These are phyloP conservation scores for Paraphoma sp. DNA, from an alignment of 2,329 filamentous ascomycete species.

Conservation along the genomic window DNA sequence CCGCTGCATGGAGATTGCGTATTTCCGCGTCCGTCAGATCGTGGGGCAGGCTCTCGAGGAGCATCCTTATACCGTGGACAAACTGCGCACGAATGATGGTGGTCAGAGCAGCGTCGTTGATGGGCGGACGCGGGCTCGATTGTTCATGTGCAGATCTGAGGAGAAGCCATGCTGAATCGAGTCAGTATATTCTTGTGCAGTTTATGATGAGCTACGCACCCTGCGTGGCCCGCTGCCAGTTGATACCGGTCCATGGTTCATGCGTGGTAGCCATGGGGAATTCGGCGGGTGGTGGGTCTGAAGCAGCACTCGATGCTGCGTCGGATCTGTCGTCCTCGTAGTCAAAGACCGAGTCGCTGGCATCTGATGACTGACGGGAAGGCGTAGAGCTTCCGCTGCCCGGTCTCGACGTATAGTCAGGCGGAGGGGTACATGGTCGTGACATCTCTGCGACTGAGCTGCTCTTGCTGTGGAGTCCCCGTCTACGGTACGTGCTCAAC, in stretches of 20 bases:
- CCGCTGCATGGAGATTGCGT: constrained; percentile 58
- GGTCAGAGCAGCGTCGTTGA: constrained; percentile 42
- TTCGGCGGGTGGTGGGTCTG: constrained; percentile 22
- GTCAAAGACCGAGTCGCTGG: constrained; percentile 27
- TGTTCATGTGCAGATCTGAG: constrained; percentile 56
- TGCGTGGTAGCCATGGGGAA: constrained; percentile 4
- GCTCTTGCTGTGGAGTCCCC: constrained; percentile 22
- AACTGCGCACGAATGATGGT: constrained; percentile 68
- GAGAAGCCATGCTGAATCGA: constrained; percentile 53
- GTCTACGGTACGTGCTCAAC: constrained; percentile 32
- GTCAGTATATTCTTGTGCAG: constrained; percentile 3
- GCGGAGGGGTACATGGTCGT: constrained; percentile 46
- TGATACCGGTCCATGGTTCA: constrained; percentile 46
- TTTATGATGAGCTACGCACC: constrained; percentile 39
- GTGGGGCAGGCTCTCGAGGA: constrained; percentile 67
- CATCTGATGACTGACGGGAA: constrained; percentile 19
- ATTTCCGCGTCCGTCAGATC: constrained; percentile 64
- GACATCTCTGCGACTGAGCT: constrained; percentile 22
- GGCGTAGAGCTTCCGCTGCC: constrained; percentile 30
- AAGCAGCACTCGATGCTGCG: constrained; percentile 21
- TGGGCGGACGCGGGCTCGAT: constrained; percentile 40
- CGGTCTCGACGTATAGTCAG: constrained; percentile 39
- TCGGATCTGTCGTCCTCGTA: constrained; percentile 36
- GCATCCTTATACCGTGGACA: constrained; percentile 67
- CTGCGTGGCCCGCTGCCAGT: constrained; percentile 60